These are phyloP conservation scores for Cadophora sp. DNA, from an alignment of 2,329 filamentous ascomycete genomes.

Conservation along the genomic window DNA sequence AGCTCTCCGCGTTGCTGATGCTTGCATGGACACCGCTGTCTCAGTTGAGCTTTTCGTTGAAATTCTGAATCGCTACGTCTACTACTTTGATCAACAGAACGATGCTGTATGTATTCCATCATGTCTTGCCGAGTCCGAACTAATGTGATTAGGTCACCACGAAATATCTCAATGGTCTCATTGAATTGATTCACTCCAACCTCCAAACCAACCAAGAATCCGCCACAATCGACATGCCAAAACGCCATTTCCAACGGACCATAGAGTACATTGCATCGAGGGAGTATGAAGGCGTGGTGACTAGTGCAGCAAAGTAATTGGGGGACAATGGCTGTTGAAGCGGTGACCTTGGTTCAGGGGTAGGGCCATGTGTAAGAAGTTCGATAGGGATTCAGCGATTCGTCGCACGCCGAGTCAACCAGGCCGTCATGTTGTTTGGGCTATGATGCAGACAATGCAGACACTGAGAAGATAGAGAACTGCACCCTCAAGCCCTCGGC, in stretches of 20 bases:
- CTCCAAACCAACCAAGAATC: slow-evolving; percentile 84
- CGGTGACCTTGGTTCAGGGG: not conserved
- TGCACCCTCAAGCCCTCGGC: slow-evolving; percentile 12
- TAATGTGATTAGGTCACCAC: slow-evolving; percentile 71
- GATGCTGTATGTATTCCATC: slow-evolving; percentile 70
- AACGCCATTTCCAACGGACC: slow-evolving; percentile 93
- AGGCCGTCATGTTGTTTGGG: not conserved
- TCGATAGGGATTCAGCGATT: slow-evolving; percentile 28
- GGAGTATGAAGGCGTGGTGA: slow-evolving; percentile 90
- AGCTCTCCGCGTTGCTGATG: slow-evolving; percentile 93
- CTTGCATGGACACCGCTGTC: slow-evolving; percentile 97
- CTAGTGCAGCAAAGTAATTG: slow-evolving; percentile 40
- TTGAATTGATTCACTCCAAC: slow-evolving; percentile 98
- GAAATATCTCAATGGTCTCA: slow-evolving; percentile 96
- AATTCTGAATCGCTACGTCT: slow-evolving; percentile 97
- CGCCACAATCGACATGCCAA: slow-evolving; percentile 83
- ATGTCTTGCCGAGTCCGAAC: not conserved
- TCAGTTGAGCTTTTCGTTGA: slow-evolving; percentile 98
- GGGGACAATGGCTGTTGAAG: not conserved
- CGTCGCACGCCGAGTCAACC: slow-evolving; percentile 11
- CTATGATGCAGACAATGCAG: slow-evolving; percentile 15
- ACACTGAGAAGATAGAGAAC: slow-evolving; percentile 12
- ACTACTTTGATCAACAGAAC: slow-evolving; percentile 99
- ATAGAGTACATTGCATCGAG: slow-evolving; percentile 91
- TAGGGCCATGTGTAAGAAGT: slow-evolving; percentile 36